Conservation (phyloP, 495 filamentous ascomycete species). For the Lineolata rhizophorae region DNA sequence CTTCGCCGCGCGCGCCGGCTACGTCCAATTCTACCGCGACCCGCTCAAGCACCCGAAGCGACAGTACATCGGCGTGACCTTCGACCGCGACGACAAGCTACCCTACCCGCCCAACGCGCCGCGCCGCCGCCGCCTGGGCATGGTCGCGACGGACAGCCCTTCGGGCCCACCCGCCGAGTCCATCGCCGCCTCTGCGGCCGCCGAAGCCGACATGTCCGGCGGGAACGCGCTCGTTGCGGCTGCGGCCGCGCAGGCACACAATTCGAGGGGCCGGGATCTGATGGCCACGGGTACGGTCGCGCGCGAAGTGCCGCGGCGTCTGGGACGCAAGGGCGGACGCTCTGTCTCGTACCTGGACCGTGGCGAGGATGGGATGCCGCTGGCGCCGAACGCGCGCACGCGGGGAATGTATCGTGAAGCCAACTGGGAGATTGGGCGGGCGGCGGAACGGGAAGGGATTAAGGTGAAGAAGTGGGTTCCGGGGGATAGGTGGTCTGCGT, state of each 20-base stretch:
- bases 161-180: too few species aligned
- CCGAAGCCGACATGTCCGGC: conserved; percentile 1
- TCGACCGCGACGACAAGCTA: conserved; percentile 49
- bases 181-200: too few species aligned
- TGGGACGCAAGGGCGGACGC: conserved; percentile 5
- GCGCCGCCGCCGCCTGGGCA: conserved; percentile 45
- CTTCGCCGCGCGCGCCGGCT: conserved; percentile 61
- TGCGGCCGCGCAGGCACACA: conserved; percentile 3
- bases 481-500: conserved; percentile 37
- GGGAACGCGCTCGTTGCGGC: conserved; percentile 2
- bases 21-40: conserved; percentile 90
- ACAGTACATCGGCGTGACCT: conserved; percentile 80
- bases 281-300: neutral
- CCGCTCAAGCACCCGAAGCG: conserved; percentile 55
- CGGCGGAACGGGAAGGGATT: conserved; percentile 35
- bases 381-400: conserved; percentile 21
- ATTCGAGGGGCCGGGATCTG: neutral
- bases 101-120: conserved; percentile 50
- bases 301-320: conserved; percentile 1
- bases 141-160: conserved; percentile 34
- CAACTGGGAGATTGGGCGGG: conserved; percentile 72
- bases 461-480: conserved; percentile 28
- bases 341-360: neutral
- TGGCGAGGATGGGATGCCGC: conserved; percentile 7
- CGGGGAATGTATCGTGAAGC: conserved; percentile 57